A percentile compares a stretch with the other conserved stretches of the same genome.
phyloP scores from a whole-genome alignment of 1,139 yeast genomes.

The Yamadazyma triangularis region DNA sequence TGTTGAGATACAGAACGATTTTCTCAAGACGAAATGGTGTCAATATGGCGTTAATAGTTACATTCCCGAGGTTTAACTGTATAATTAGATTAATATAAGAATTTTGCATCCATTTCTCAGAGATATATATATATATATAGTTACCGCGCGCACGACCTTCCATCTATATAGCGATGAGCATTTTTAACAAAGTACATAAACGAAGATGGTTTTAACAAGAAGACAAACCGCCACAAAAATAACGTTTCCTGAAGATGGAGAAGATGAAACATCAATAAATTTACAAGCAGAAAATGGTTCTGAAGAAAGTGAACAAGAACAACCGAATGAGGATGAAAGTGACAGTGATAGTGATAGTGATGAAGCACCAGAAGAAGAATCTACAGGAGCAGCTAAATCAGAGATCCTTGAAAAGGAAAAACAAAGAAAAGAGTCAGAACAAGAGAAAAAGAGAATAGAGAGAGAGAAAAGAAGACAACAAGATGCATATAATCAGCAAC shows the following conservation, averaged over 20 bases:
- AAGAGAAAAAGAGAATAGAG: slow-evolving; percentile 29
- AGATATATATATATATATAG: no score
- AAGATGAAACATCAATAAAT: slow-evolving; percentile 14
- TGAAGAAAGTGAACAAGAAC: slow-evolving; percentile 5
- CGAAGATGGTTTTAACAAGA: slow-evolving; percentile 23
- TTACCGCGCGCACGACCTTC: neutral
- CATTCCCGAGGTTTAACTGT: slow-evolving; percentile 9
- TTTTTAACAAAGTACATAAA: neutral
- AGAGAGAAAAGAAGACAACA: slow-evolving; percentile 49
- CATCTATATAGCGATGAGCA: slow-evolving; percentile 4
- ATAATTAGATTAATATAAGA: no score
- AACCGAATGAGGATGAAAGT: slow-evolving; percentile 5
- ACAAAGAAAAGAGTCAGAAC: slow-evolving; percentile 27
- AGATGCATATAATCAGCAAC: slow-evolving; percentile 46
- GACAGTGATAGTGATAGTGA: slow-evolving; percentile 30
- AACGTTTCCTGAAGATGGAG: slow-evolving; percentile 23
- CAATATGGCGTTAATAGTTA: slow-evolving; percentile 33
- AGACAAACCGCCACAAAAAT: slow-evolving; percentile 19
- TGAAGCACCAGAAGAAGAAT: slow-evolving; percentile 50
- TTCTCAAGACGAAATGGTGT: slow-evolving; percentile 27
- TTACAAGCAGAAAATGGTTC: slow-evolving; percentile 2
- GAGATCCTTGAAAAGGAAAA: slow-evolving; percentile 32
- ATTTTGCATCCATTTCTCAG: no score
- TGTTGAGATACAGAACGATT: slow-evolving; percentile 20
- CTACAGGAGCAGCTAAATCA: slow-evolving; percentile 25